phyloP scores from a whole-genome alignment of 345 rosid genomes.

The Carallia pectinifolia region DNA sequence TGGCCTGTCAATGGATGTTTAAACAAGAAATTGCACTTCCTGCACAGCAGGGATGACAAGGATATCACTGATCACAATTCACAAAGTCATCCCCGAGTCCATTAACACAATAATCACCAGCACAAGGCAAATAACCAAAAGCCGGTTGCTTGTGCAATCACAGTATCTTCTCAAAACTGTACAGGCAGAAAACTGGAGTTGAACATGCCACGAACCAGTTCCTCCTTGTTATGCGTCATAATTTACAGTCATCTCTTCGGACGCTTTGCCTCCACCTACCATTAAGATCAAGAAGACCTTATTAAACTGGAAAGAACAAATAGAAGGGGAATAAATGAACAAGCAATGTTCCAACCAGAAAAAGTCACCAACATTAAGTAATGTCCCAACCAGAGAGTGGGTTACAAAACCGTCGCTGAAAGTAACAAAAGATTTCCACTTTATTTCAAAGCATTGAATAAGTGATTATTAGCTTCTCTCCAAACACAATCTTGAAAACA shows the following conservation, averaged over 20 bases:
- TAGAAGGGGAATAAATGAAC: too few species aligned
- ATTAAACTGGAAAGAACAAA: background rate
- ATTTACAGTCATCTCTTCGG: slow-evolving; percentile 46
- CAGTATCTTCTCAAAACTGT: slow-evolving; percentile 36
- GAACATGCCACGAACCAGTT: slow-evolving; percentile 31
- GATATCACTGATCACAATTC: slow-evolving; percentile 3
- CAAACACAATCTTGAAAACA: too few species aligned
- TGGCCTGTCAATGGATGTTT: background rate
- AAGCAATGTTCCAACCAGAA: too few species aligned
- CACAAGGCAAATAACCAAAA: slow-evolving; percentile 11
- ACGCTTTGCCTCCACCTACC: slow-evolving; percentile 69
- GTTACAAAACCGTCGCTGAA: background rate
- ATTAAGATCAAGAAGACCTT: background rate
- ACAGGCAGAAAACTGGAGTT: slow-evolving; percentile 17
- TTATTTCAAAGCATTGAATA: too few species aligned
- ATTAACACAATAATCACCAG: slow-evolving; percentile 15
- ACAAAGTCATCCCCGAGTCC: slow-evolving; percentile 12
- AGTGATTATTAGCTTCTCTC: too few species aligned
- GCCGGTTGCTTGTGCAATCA: slow-evolving; percentile 32
- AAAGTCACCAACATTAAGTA: too few species aligned
- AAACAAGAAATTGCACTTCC: slow-evolving; percentile 1
- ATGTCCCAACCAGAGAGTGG: background rate
- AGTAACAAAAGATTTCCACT: too few species aligned
- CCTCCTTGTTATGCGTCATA: slow-evolving; percentile 12
- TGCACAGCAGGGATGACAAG: slow-evolving; percentile 7